These are phyloP conservation scores for Amphibolis antarctica DNA, from an alignment of 106 monocot genomes.

Conservation along the genomic window DNA sequence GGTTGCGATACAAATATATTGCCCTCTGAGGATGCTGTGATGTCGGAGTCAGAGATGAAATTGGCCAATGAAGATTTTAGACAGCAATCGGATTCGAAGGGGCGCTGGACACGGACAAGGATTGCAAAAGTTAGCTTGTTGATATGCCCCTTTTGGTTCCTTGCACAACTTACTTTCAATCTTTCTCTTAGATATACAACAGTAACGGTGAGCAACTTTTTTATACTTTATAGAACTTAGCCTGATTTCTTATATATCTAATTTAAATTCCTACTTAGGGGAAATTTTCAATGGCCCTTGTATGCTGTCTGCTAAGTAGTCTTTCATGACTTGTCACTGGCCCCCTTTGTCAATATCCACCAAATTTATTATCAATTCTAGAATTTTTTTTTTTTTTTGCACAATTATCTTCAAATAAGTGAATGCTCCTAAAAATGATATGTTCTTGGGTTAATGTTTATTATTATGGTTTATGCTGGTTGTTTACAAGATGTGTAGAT, in stretches of 20 bases:
- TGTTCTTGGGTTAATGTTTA: background rate
- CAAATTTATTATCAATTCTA: no score
- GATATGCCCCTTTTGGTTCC: constrained; percentile 93
- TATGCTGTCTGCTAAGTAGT: no score
- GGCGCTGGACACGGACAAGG: constrained; percentile 51
- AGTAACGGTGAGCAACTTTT: constrained; percentile 53
- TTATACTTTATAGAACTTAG: no score
- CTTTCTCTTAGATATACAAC: constrained; percentile 87
- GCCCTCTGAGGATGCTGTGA: background rate
- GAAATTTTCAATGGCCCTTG: no score
- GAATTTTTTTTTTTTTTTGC: no score
- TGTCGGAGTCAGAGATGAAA: constrained; percentile 1
- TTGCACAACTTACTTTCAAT: constrained; percentile 91
- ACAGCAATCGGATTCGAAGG: constrained; percentile 33
- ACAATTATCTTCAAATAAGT: no score
- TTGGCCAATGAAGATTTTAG: constrained; percentile 3
- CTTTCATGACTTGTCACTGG: no score
- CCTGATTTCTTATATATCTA: no score
- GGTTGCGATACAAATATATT: constrained; percentile 8
- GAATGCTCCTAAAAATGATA: no score
- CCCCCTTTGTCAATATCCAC: no score
- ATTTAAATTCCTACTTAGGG: no score
- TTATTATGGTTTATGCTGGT: background rate
- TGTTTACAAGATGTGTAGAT: background rate
- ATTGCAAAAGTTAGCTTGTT: constrained; percentile 74